Base-by-base conservation (phyloP, 106 monocot species). In the Triglochin maritima region DNA sequence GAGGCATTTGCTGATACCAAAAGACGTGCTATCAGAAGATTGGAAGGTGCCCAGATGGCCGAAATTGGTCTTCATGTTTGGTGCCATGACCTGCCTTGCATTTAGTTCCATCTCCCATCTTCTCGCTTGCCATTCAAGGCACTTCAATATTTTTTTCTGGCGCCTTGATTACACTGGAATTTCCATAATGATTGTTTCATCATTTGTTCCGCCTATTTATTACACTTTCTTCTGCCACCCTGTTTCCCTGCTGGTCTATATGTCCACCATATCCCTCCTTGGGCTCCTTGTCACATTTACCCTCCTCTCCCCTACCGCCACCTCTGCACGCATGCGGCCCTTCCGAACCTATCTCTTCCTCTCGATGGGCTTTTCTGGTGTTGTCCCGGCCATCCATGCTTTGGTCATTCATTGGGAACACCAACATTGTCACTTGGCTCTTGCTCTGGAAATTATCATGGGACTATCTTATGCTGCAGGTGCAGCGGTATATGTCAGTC, bases 161-260 rank as follows among this genome's bases (percentile, higher is more conserved):
- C 79, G 85, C 47, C 80, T 95, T 13, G 94, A 95, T 72, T 90
- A 95, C 73, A 44, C 87, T 29, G 94, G 94, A 29, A 95, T 95
- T 49, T 74, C 83, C 49, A n/a, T 83, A 29, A 95, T 95, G 94
- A 95, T 95, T 68, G 85, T 95, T 62, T 69, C 90, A 59, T 95
- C 94, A 69, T 90, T 87, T 57, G 67, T 95, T 58, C 87, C 94
- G 6, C 87, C 94, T 2, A 76, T 90, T 48, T 90, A 95, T 83
- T 95, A 95, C 66, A 83, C 85, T 29, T 90, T 95, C 83, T 71
- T 87, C 56, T 90, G 90, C 78, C 58, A 90, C 65, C 90, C 87
- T 17, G 4, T 72, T 51, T 9, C 79, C 47, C 87, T 81, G 10
- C 45, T 75, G 50, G 17, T 60, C 69, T 95, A 95, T 81, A 87